phyloP scores from a whole-genome alignment of 1,284 basidiomycete species.

The Termitomyces sp. region DNA sequence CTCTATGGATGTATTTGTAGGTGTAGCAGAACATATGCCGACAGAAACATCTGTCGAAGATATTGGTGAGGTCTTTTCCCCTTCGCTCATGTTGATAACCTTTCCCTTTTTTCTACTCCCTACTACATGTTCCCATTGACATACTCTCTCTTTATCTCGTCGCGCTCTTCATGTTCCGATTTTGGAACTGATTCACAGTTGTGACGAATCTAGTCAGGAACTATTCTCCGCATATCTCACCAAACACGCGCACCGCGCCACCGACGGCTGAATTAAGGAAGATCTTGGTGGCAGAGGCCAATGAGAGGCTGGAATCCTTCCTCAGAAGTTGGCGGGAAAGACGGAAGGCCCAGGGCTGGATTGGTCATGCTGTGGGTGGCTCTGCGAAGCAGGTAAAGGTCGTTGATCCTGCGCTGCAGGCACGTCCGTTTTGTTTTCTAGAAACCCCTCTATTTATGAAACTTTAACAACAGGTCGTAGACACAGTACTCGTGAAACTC shows the following conservation, averaged over 20 bases:
- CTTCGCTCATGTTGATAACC: slow-evolving; percentile 20
- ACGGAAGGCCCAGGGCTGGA: slow-evolving; percentile 23
- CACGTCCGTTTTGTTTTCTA: slow-evolving; percentile 4
- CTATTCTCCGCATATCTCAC: slow-evolving; percentile 79
- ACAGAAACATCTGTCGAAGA: slow-evolving; percentile 60
- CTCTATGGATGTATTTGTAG: slow-evolving; percentile 55
- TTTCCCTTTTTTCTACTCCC: slow-evolving; percentile 13
- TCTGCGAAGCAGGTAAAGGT: slow-evolving; percentile 1
- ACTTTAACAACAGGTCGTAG: slow-evolving; percentile 53
- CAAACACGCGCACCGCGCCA: slow-evolving; percentile 62
- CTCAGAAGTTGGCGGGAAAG: slow-evolving; percentile 44
- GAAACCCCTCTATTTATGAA: neutral
- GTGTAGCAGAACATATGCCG: slow-evolving; percentile 64
- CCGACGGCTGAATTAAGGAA: slow-evolving; percentile 63
- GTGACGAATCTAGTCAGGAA: slow-evolving; percentile 83
- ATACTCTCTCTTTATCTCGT: slow-evolving; percentile 17
- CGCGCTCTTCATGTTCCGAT: slow-evolving; percentile 27
- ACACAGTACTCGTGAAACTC: slow-evolving; percentile 77
- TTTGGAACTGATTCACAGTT: slow-evolving; percentile 69
- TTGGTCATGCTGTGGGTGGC: slow-evolving; percentile 15
- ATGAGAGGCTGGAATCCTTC: slow-evolving; percentile 64
- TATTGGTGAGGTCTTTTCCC: slow-evolving; percentile 60
- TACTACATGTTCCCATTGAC: slow-evolving; percentile 24
- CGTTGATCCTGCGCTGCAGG: slow-evolving; percentile 18
- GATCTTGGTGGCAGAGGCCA: slow-evolving; percentile 53